Evolutionary conservation across 2,329 filamentous ascomycete species (phyloP).

Genomic region (Sarocladiaceae sp.): DNA sequence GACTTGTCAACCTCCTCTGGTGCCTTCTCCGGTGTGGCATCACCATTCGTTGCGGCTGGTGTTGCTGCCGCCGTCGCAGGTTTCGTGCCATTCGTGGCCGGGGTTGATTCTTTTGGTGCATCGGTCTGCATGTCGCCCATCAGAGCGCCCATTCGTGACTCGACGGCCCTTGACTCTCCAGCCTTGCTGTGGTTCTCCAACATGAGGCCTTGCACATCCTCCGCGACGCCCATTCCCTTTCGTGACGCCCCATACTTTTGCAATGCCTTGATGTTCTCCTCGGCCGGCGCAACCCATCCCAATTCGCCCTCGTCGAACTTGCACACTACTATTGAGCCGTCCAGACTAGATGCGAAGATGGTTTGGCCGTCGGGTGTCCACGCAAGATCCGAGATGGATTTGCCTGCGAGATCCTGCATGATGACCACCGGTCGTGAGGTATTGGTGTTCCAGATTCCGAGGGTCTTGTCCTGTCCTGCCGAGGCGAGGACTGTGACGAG

Average conservation of each 20-base stretch:
- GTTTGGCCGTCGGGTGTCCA: conserved; percentile 92
- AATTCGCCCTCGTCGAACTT: conserved; percentile 84
- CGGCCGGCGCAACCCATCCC: conserved; percentile 78
- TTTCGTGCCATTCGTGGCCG: conserved; percentile 50
- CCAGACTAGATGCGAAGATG: conserved; percentile 80
- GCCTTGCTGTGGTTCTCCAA: conserved; percentile 91
- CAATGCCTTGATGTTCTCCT: conserved; percentile 89
- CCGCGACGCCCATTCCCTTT: conserved; percentile 84
- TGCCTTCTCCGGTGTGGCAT: conserved; percentile 32
- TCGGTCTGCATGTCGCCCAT: conserved; percentile 74
- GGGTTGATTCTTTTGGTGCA: conserved; percentile 45
- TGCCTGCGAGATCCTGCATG: conserved; percentile 80
- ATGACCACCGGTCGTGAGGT: conserved; percentile 89
- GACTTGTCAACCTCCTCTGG: conserved; percentile 50
- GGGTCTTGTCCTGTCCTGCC: conserved; percentile 91
- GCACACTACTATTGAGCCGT: conserved; percentile 79
- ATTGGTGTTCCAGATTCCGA: conserved; percentile 97
- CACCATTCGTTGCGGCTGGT: conserved; percentile 33
- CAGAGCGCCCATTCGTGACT: conserved; percentile 95
- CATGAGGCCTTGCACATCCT: conserved; percentile 83
- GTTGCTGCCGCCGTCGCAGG: conserved; percentile 28
- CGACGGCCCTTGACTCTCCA: conserved; percentile 81
- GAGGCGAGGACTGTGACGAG: conserved; percentile 93
- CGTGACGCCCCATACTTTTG: conserved; percentile 89
- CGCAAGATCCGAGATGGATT: conserved; percentile 89